Evolutionary conservation across 768 basidiomycete genomes (phyloP).

Genomic region (Boletus rubropictus): DNA sequence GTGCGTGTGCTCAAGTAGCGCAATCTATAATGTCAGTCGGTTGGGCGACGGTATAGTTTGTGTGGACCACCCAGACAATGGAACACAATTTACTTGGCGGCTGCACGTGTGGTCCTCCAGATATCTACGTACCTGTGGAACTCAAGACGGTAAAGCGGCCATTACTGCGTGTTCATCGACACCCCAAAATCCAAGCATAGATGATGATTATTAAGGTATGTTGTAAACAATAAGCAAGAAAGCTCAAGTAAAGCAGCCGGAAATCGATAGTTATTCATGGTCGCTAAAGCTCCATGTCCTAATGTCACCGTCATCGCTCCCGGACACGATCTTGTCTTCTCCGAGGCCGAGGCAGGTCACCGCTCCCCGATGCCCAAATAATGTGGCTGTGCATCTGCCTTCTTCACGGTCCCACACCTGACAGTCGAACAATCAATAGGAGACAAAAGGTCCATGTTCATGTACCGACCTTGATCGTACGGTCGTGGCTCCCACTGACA

Average conservation of each 20-base stretch:
- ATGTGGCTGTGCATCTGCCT: slow-evolving; percentile 78
- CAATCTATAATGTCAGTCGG: not conserved
- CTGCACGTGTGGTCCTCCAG: not conserved
- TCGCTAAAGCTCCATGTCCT: slow-evolving; percentile 75
- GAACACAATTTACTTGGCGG: not conserved
- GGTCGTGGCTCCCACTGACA: slow-evolving; percentile 90
- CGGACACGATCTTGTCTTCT: slow-evolving; percentile 95
- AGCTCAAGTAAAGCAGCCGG: not conserved
- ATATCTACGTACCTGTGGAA: not conserved
- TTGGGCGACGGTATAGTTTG: not conserved
- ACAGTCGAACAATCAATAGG: not conserved
- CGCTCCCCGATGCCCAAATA: slow-evolving; percentile 91
- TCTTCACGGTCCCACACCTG: slow-evolving; percentile 94
- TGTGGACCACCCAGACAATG: slow-evolving; percentile 11
- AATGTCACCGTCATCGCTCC: slow-evolving; percentile 87
- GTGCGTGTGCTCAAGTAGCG: not conserved
- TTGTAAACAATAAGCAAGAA: not conserved
- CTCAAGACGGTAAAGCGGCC: not conserved
- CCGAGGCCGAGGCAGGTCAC: slow-evolving; percentile 87
- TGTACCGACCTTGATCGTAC: slow-evolving; percentile 83
- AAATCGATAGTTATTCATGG: slow-evolving; percentile 9
- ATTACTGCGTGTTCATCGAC: not conserved
- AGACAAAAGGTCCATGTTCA: not conserved
- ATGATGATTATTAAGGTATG: not conserved
- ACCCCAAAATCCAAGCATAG: not conserved